phyloP scores from a whole-genome alignment of 805 yeast species.

The Barnettozyma vustinii region DNA sequence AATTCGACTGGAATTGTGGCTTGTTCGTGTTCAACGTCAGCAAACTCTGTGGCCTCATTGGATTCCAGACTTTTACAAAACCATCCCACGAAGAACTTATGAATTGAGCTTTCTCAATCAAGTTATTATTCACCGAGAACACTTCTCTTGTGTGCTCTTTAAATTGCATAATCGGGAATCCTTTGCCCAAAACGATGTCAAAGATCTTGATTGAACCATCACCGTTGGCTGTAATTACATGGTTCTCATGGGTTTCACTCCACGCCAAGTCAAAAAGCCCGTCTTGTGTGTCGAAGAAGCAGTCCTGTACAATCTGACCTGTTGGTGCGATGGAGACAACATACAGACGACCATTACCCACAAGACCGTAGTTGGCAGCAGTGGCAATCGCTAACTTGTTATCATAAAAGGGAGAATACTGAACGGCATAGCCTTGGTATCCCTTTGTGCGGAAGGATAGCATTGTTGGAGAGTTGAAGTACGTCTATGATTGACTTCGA shows the following conservation, averaged over 20 bases:
- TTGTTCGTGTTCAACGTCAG: conserved; percentile 43
- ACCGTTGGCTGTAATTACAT: conserved; percentile 75
- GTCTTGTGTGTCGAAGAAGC: conserved; percentile 84
- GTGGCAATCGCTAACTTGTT: conserved; percentile 86
- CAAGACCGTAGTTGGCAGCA: conserved; percentile 88
- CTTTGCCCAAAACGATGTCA: conserved; percentile 57
- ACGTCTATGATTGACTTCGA: neutral
- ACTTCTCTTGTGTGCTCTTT: conserved; percentile 77
- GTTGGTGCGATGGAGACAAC: conserved; percentile 60
- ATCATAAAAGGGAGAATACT: conserved; percentile 89
- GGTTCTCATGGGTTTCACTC: conserved; percentile 90
- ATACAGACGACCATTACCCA: conserved; percentile 84
- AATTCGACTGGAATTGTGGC: conserved; percentile 35
- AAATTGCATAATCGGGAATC: conserved; percentile 67
- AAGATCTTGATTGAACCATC: conserved; percentile 85
- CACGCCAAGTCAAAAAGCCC: conserved; percentile 84
- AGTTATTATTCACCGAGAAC: conserved; percentile 68
- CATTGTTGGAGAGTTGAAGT: conserved; percentile 38
- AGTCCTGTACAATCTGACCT: conserved; percentile 54
- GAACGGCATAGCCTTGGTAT: conserved; percentile 80
- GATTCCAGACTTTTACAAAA: conserved; percentile 72
- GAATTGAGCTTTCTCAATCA: conserved; percentile 61
- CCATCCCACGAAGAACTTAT: conserved; percentile 93
- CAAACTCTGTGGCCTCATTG: conserved; percentile 49
- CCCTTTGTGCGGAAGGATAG: conserved; percentile 69